Conservation (phyloP, 2,329 filamentous ascomycete genomes). For the Madurella mycetomatis region DNA sequence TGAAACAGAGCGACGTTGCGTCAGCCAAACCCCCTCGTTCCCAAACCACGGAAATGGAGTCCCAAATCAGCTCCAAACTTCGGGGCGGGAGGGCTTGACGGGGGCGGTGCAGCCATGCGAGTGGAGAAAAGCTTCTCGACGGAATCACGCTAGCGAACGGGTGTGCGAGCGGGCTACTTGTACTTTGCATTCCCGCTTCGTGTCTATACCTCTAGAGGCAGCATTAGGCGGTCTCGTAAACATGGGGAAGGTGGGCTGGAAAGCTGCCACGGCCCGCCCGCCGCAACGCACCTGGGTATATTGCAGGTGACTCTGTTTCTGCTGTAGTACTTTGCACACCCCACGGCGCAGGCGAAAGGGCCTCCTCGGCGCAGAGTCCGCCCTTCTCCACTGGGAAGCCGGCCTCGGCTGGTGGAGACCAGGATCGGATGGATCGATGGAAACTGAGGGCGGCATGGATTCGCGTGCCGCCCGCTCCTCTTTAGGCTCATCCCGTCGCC, state of each 20-base stretch:
- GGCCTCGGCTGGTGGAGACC: conserved; percentile 13
- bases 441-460: conserved; percentile 20
- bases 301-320: too few relatives aligned
- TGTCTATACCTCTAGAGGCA: not conserved
- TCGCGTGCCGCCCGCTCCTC: conserved; percentile 25
- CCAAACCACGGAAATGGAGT: not conserved
- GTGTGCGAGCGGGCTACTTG: conserved; percentile 16
- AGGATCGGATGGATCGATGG: conserved; percentile 21
- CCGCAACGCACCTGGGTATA: too few relatives aligned
- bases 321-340: too few relatives aligned
- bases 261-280: too few relatives aligned
- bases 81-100: not conserved
- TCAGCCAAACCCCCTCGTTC: not conserved
- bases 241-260: too few relatives aligned
- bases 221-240: too few relatives aligned
- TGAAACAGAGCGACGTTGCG: not conserved
- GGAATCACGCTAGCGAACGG: conserved; percentile 15
- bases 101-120: conserved; percentile 10
- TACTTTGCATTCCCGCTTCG: conserved; percentile 20
- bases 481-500: conserved; percentile 31
- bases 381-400: not conserved
- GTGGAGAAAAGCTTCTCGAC: conserved; percentile 13
- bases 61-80: not conserved
- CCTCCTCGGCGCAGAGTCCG: too few relatives aligned
- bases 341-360: too few relatives aligned